Percentiles rank a stretch among this genome's conserved stretches.
phyloP scores from a whole-genome alignment of 176 grass and related monocot genomes.

The Raddia distichophylla region DNA sequence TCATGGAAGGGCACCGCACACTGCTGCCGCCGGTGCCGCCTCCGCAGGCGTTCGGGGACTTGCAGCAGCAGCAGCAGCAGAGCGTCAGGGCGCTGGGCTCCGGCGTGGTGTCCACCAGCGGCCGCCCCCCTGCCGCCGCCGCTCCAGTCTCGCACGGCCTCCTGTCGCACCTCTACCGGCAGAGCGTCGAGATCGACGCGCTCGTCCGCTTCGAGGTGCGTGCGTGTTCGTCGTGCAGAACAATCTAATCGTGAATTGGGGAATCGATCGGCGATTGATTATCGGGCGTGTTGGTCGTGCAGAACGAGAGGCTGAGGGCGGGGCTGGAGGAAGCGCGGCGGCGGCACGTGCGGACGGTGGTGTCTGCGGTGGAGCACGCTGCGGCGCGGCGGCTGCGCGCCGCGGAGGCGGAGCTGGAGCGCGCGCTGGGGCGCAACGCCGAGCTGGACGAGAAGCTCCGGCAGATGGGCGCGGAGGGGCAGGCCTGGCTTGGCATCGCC shows the following conservation, averaged over 20 bases:
- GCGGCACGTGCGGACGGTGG: constrained; percentile 46
- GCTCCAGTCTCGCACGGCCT: constrained; percentile 25
- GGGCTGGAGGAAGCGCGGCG: constrained; percentile 52
- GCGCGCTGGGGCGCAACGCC: constrained; percentile 35
- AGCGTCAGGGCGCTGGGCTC: constrained; percentile 26
- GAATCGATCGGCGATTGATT: neutral
- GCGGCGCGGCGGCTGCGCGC: constrained; percentile 37
- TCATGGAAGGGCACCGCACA: constrained; percentile 18
- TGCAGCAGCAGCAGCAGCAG: neutral
- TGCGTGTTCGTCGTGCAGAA: no score
- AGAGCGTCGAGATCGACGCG: constrained; percentile 60
- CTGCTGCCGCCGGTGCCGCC: neutral
- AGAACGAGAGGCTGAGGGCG: constrained; percentile 62
- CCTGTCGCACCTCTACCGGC: constrained; percentile 55
- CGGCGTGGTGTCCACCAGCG: constrained; percentile 41
- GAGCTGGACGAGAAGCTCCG: constrained; percentile 63
- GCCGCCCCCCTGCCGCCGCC: neutral
- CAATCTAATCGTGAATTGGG: no score
- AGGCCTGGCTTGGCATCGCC: constrained; percentile 59
- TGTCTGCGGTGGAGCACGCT: constrained; percentile 41
- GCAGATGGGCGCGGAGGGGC: constrained; percentile 51
- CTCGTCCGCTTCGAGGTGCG: constrained; percentile 62
- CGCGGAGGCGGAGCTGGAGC: constrained; percentile 51
- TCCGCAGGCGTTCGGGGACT: constrained; percentile 5
- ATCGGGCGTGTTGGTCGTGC: neutral